Conservation (phyloP, 139 green algal species). For the Desmodesmus armatus region DNA sequence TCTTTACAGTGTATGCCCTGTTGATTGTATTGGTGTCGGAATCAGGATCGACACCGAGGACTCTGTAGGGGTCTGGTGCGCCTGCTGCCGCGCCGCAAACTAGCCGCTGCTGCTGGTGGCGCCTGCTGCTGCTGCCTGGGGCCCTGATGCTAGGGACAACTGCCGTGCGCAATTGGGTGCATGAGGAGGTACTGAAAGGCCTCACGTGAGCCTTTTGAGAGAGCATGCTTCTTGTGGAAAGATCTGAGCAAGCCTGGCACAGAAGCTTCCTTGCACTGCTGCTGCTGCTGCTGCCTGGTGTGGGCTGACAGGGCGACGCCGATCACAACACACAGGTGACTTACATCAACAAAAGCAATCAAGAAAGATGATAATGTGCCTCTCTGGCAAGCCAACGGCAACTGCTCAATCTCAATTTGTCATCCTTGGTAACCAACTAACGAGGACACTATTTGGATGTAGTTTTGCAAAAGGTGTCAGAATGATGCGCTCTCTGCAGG, state of each 20-base stretch:
- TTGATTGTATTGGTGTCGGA: slow-evolving; percentile 58
- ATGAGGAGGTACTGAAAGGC: background rate
- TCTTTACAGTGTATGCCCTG: slow-evolving; percentile 50
- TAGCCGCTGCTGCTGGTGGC: slow-evolving; percentile 16
- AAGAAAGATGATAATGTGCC: too few relatives aligned
- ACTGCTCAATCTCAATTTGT: too few relatives aligned
- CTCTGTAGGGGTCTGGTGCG: slow-evolving; percentile 37
- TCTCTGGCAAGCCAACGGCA: too few relatives aligned
- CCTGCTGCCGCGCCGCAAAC: background rate
- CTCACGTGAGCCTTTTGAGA: background rate
- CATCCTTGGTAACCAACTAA: too few relatives aligned
- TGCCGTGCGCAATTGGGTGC: background rate
- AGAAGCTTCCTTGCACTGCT: too few relatives aligned
- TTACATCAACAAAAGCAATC: too few relatives aligned
- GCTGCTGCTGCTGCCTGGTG: too few relatives aligned
- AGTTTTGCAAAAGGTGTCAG: too few relatives aligned
- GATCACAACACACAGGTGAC: too few relatives aligned
- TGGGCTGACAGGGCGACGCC: too few relatives aligned
- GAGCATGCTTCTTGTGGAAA: background rate
- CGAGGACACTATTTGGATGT: too few relatives aligned
- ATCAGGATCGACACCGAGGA: slow-evolving; percentile 60
- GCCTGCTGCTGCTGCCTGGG: background rate
- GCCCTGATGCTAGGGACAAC: background rate
- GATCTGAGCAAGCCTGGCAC: background rate
- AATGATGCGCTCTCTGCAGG: too few relatives aligned